Evolutionary conservation across 768 basidiomycete species (phyloP), one percentile per base, ranked within the genome.

Genomic region (Macrolepiota dolichaula): DNA sequence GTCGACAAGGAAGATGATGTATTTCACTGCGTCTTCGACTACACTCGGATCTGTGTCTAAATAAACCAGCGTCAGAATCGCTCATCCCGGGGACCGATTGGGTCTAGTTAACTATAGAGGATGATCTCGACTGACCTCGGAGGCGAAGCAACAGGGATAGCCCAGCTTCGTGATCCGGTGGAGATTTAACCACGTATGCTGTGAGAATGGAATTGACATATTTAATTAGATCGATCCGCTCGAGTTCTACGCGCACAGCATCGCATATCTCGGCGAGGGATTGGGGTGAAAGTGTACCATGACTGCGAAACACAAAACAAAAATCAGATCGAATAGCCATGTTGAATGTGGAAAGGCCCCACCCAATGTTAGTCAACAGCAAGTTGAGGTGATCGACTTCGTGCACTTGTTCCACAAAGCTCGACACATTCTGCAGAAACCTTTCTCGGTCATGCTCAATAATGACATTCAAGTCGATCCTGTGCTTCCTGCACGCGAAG

Each of bases 1-100:
- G 66, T 98, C 94, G 19, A 94, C 93, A 35, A 99, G 84, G 81
- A 98, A 99, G 72, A 98, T 98, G 71, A 98, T 89, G 69, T 98
- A 99, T 70, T 96, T 98, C 68, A 98, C 91, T 5, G 97, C 97
- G 61, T 98, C 96, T 69, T 99, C 96, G 13, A 97, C 92, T 2
- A 94, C 73, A 27, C 85, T 80, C 0, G 91, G 85, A 63, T 92
- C 81, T 9, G 79, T 75, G 29, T 82, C 71, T 88, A 59, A 40
- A 35, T 42, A 29, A 27, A 63, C 44, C 5, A 7, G 29, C 29
- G 29, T 32, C 7, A 32, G 55, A 53, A 77, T 79, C 42, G 58
- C 51, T 25, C 19, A 32, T 36, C 55, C 49, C 62, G 25, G 59
- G 47, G 15, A 54, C 38, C 12, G 36, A 3, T n/a, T 19, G 9